A percentile compares a stretch with the other conserved stretches of the same genome.
Evolutionary conservation across 2,329 filamentous ascomycete genomes (phyloP).

Genomic region (Pseudogymnoascus sp.): DNA sequence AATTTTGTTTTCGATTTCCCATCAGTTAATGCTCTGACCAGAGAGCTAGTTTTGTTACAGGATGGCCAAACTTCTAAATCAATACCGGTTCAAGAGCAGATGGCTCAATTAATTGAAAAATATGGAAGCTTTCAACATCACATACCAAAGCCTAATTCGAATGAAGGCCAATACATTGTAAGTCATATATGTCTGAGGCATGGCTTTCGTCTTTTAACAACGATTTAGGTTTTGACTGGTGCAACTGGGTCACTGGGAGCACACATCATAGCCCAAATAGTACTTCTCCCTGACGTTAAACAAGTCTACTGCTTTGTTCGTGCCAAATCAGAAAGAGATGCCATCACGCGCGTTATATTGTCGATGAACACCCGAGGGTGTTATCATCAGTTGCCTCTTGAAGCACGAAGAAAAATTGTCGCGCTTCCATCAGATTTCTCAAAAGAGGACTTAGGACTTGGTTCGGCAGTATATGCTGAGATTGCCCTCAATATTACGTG

Average conservation of each 20-base stretch:
- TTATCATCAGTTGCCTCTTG: slow-evolving; percentile 21
- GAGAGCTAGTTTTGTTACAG: slow-evolving; percentile 36
- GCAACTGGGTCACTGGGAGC: slow-evolving; percentile 59
- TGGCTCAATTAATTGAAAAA: slow-evolving; percentile 39
- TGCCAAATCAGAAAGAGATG: slow-evolving; percentile 24
- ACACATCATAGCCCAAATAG: slow-evolving; percentile 53
- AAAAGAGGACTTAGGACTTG: slow-evolving; percentile 35
- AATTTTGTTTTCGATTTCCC: slow-evolving; percentile 55
- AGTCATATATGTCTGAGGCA: not conserved
- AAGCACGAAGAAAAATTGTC: slow-evolving; percentile 28
- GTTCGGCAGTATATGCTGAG: not conserved
- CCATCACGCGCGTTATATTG: slow-evolving; percentile 29
- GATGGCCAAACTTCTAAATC: not conserved
- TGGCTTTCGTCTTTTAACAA: slow-evolving; percentile 11
- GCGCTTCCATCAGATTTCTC: slow-evolving; percentile 36
- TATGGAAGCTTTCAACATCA: slow-evolving; percentile 34
- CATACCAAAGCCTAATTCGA: slow-evolving; percentile 11
- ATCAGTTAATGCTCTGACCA: slow-evolving; percentile 39
- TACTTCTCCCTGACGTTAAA: slow-evolving; percentile 46
- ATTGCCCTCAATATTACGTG: slow-evolving; percentile 28
- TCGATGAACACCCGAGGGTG: slow-evolving; percentile 33
- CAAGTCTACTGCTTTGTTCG: slow-evolving; percentile 47
- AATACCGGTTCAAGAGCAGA: slow-evolving; percentile 27
- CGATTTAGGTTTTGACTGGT: slow-evolving; percentile 48
- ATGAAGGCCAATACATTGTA: slow-evolving; percentile 18